phyloP scores from a whole-genome alignment of 805 yeast species.

The Candida ipomoeae region DNA sequence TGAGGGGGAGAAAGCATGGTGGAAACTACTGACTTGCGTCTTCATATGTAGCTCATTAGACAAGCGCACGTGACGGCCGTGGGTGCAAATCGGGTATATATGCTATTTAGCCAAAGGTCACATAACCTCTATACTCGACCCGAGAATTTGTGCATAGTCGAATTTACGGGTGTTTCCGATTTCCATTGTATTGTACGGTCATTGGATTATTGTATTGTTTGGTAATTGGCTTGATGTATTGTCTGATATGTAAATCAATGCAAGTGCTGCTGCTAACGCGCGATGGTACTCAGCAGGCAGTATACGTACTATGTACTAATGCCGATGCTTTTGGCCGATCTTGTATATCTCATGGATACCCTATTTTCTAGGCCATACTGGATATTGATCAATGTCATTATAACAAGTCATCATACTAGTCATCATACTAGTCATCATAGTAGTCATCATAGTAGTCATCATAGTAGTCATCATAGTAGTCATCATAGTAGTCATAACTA shows the following conservation, averaged over 20 bases:
- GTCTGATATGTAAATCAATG: not conserved
- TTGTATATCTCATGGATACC: not conserved
- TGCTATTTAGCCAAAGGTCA: not conserved
- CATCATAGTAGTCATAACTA: not conserved
- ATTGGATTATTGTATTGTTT: not conserved
- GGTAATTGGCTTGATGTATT: not conserved
- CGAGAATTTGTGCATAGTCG: no score
- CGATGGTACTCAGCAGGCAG: not conserved
- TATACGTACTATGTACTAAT: not conserved
- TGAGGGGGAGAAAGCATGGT: not conserved
- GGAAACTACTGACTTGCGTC: not conserved
- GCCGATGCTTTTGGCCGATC: not conserved
- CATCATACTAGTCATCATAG: not conserved
- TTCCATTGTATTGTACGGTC: no score
- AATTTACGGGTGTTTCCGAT: no score
- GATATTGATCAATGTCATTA: no score
- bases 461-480: not conserved
- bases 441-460: no score
- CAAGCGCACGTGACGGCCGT: conserved; percentile 21
- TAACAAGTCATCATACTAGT: no score
- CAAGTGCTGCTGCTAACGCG: conserved; percentile 1
- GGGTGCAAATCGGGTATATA: conserved; percentile 10
- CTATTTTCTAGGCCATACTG: no score
- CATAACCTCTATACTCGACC: not conserved
- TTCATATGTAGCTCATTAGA: conserved; percentile 1